These are phyloP conservation scores for Fusarium liriodendri DNA, from an alignment of 2,329 filamentous ascomycete genomes.

Conservation along the genomic window DNA sequence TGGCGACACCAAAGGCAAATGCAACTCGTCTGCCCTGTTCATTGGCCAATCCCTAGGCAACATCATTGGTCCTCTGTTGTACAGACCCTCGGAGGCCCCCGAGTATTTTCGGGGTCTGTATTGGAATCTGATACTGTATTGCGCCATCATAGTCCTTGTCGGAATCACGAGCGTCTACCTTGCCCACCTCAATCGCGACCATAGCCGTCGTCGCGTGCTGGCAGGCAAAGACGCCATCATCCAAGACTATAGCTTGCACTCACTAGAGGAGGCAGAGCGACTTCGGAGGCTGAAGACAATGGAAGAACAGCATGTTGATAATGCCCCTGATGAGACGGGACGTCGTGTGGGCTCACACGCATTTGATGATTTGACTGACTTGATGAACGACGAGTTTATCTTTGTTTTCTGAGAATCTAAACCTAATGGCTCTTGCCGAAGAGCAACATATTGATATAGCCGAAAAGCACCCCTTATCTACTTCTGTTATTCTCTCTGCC, in stretches of 20 bases:
- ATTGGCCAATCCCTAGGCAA: slow-evolving; percentile 70
- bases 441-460: not conserved
- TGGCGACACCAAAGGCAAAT: slow-evolving; percentile 73
- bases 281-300: slow-evolving; percentile 1
- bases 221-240: slow-evolving; percentile 34
- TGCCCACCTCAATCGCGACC: slow-evolving; percentile 61
- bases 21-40: slow-evolving; percentile 66
- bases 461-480: not conserved
- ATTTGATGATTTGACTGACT: slow-evolving; percentile 62
- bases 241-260: slow-evolving; percentile 35
- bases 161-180: slow-evolving; percentile 47
- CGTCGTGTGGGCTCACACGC: slow-evolving; percentile 2
- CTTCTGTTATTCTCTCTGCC: too few species aligned
- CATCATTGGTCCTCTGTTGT: slow-evolving; percentile 69
- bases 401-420: slow-evolving; percentile 52
- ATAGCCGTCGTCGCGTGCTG: slow-evolving; percentile 46
- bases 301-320: not conserved
- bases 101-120: slow-evolving; percentile 59
- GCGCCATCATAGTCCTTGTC: slow-evolving; percentile 55
- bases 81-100: slow-evolving; percentile 42
- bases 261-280: slow-evolving; percentile 17
- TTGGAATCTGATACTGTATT: slow-evolving; percentile 60
- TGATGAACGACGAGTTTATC: slow-evolving; percentile 68
- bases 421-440: not conserved
- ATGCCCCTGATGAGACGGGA: not conserved